A percentile compares a stretch with the other conserved stretches of the same genome.
phyloP scores from a whole-genome alignment of 352 stramenopile species.

The Pythium oligandrum region DNA sequence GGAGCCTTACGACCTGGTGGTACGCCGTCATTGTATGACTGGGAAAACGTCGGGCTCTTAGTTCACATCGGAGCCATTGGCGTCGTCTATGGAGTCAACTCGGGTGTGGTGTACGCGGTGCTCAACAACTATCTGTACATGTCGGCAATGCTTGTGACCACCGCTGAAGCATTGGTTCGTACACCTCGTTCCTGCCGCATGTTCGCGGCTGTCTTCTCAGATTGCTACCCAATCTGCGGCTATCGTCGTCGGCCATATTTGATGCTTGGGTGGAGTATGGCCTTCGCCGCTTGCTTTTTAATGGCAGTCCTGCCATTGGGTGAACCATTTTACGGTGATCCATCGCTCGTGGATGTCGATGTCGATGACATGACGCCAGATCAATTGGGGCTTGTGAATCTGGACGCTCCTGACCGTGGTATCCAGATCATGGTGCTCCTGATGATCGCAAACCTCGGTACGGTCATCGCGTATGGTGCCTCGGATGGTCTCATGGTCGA shows the following conservation, averaged over 20 bases:
- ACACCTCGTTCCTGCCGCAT: conserved; percentile 61
- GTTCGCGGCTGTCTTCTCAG: conserved; percentile 58
- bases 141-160: conserved; percentile 21
- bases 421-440: conserved; percentile 66
- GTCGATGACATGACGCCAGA: conserved; percentile 20
- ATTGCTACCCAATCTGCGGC: conserved; percentile 48
- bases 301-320: conserved; percentile 38
- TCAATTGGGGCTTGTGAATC: conserved; percentile 26
- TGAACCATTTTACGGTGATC: conserved; percentile 39
- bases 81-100: conserved; percentile 37
- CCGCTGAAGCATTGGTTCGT: conserved; percentile 26
- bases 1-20: conserved; percentile 12
- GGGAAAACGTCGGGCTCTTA: conserved; percentile 34
- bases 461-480: conserved; percentile 71
- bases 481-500: conserved; percentile 48
- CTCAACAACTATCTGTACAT: conserved; percentile 44
- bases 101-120: conserved; percentile 46
- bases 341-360: conserved; percentile 14
- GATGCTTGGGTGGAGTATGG: conserved; percentile 49
- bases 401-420: conserved; percentile 22
- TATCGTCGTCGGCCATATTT: conserved; percentile 62
- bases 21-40: conserved; percentile 22
- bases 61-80: conserved; percentile 49
- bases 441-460: conserved; percentile 64
- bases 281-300: conserved; percentile 30